Evolutionary conservation across 805 yeast genomes (phyloP), one percentile per base, ranked within the genome.

Genomic region (Pichia californica): DNA sequence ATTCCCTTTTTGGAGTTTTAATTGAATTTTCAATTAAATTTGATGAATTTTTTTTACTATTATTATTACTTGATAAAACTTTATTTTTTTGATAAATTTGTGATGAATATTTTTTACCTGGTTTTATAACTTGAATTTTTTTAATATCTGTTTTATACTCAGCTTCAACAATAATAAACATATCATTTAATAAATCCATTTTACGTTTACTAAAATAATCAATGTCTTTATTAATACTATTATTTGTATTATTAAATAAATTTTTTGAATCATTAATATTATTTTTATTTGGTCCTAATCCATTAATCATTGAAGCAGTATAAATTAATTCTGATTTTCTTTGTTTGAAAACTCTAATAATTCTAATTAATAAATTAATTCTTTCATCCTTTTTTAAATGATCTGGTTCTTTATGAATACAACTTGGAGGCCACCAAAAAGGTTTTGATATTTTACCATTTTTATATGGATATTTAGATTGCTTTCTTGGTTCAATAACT

Each of bases 381-480:
- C 93, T 63, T 52, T 79, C 82, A 1, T 61, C 63, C 55, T 79
- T 83, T 45, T 67, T 70, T 45, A 84, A 62, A 61, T 84, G 91
- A 56, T 83, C 91, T 0, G 91, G 91, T 54, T 83, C 89, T 35
- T 66, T 68, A 59, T 83, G 91, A 30, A 75, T 64, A 1, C 80
- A 74, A 11, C 49, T 44, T 0, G 34, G 30, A 0, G 89, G 89
- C 93, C 93, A 83, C 89, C 89, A 83, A 5, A 55, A 53, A 0
- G 91, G 93, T 48, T 67, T 74, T 11, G 73, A 52, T 0, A 21
- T 38, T 13, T 73, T 71, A 2, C 77, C 77, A 9, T 56, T 54
- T 42, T 76, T 81, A 56, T 83, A 83, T 4, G 91, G 91, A 51
- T 63, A 72, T 20, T 63, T 61, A 1, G 81, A 68, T 59, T 82